A percentile compares a stretch with the other conserved stretches of the same genome.
These are phyloP conservation scores for Comarum palustre DNA, from an alignment of 306 rosid genomes.

Conservation along the genomic window DNA sequence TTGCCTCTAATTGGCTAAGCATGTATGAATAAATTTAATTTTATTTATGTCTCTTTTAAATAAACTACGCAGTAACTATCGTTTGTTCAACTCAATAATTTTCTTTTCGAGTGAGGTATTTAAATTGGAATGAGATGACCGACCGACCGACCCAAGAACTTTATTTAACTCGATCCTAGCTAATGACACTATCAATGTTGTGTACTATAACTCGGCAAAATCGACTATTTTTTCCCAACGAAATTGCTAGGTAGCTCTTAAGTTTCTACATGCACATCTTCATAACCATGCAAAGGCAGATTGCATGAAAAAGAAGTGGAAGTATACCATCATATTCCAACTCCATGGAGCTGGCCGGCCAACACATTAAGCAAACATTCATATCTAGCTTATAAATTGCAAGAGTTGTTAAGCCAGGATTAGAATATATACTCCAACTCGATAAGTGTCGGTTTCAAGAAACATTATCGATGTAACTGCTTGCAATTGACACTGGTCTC, in stretches of 20 bases:
- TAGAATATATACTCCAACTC: background rate
- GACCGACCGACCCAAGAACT: no score
- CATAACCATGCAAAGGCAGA: background rate
- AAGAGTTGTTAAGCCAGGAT: background rate
- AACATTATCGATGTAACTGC: background rate
- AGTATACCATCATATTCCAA: background rate
- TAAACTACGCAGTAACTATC: no score
- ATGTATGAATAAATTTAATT: no score
- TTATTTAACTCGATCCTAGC: no score
- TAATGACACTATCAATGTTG: no score
- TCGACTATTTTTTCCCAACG: no score
- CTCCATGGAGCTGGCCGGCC: background rate
- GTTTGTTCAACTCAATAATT: no score
- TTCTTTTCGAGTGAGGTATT: no score
- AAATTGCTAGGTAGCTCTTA: no score
- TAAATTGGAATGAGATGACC: no score
- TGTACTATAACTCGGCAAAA: no score
- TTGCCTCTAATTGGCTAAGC: background rate
- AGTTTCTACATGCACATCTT: background rate
- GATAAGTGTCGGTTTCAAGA: background rate
- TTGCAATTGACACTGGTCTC: conserved; percentile 9
- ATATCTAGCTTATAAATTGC: background rate
- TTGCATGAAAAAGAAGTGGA: background rate
- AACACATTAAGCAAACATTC: background rate
- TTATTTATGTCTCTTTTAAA: no score